Percentiles rank a stretch among this genome's conserved stretches.
phyloP scores from a whole-genome alignment of 805 yeast genomes.

The Lipomyces starkeyi region DNA sequence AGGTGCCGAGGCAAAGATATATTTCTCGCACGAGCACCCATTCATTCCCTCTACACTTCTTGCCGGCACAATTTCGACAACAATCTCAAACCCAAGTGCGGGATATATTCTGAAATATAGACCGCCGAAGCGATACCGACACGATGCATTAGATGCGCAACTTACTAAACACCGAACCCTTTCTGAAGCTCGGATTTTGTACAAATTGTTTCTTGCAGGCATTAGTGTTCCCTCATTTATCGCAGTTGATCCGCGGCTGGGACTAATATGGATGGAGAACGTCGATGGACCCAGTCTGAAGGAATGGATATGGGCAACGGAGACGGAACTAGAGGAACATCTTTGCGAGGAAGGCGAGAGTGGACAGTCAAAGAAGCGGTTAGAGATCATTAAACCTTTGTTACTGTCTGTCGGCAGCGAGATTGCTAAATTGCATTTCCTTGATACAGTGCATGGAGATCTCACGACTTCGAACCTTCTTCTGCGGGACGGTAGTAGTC shows the following conservation, averaged over 20 bases:
- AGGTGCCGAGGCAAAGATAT: constrained; percentile 41
- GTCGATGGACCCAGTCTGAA: constrained; percentile 58
- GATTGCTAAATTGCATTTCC: constrained; percentile 72
- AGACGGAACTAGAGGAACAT: constrained; percentile 26
- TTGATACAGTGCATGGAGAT: constrained; percentile 91
- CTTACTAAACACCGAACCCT: constrained; percentile 81
- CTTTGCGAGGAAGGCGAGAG: constrained; percentile 7
- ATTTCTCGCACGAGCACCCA: constrained; percentile 31
- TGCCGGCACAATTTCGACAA: constrained; percentile 3
- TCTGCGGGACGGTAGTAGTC: constrained; percentile 47
- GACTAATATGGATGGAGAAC: constrained; percentile 87
- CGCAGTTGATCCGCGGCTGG: constrained; percentile 77
- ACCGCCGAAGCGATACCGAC: constrained; percentile 90
- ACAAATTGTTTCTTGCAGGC: constrained; percentile 57
- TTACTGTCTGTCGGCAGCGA: constrained; percentile 65
- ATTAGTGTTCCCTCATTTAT: constrained; percentile 74
- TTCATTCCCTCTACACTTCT: constrained; percentile 21
- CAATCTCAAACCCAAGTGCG: constrained; percentile 4
- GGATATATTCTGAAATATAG: constrained; percentile 70
- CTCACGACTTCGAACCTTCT: constrained; percentile 88
- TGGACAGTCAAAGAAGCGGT: constrained; percentile 9
- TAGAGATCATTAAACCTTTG: constrained; percentile 51
- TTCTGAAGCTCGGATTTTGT: constrained; percentile 80
- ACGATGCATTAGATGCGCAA: constrained; percentile 74
- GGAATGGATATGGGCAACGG: constrained; percentile 46